Percentiles rank a stretch among this genome's conserved stretches.
phyloP scores from a whole-genome alignment of 2,329 filamentous ascomycete species.

The Tolypocladium inflatum region DNA sequence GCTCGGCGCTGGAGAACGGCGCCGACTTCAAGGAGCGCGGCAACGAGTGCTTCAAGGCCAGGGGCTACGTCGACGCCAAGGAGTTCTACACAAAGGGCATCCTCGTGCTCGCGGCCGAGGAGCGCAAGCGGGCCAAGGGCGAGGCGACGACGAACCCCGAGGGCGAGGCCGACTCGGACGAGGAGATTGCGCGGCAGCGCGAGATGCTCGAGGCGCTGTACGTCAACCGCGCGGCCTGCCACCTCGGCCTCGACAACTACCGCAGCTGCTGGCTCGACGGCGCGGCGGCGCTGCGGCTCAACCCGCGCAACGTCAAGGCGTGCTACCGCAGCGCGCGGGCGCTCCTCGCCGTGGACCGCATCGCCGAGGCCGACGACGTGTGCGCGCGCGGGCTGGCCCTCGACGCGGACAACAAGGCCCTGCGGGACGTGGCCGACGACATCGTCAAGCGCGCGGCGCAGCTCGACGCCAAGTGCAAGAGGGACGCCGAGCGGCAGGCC shows the following conservation, averaged over 20 bases:
- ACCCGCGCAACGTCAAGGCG: constrained; percentile 77
- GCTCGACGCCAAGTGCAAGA: constrained; percentile 44
- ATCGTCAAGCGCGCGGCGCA: constrained; percentile 49
- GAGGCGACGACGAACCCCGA: constrained; percentile 16
- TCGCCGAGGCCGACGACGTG: constrained; percentile 72
- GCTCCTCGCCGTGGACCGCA: constrained; percentile 67
- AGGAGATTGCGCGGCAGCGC: constrained; percentile 50
- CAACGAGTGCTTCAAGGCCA: constrained; percentile 73
- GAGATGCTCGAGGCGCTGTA: constrained; percentile 66
- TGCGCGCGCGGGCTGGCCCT: constrained; percentile 63
- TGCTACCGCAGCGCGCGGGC: constrained; percentile 78
- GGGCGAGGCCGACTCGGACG: constrained; percentile 31
- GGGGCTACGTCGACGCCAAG: constrained; percentile 71
- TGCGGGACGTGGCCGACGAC: constrained; percentile 52
- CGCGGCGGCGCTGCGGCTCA: constrained; percentile 66
- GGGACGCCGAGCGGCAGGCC: constrained; percentile 45
- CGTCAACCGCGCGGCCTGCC: constrained; percentile 81
- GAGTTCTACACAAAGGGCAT: constrained; percentile 92
- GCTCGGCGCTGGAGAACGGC: constrained; percentile 74
- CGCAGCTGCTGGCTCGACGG: constrained; percentile 81
- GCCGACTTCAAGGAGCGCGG: constrained; percentile 83
- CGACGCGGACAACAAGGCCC: constrained; percentile 60
- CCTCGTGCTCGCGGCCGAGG: constrained; percentile 56
- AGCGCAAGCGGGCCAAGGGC: constrained; percentile 40
- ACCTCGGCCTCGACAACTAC: constrained; percentile 83